phyloP scores from a whole-genome alignment of 768 basidiomycete species.

The Macrolepiota dolichaula region DNA sequence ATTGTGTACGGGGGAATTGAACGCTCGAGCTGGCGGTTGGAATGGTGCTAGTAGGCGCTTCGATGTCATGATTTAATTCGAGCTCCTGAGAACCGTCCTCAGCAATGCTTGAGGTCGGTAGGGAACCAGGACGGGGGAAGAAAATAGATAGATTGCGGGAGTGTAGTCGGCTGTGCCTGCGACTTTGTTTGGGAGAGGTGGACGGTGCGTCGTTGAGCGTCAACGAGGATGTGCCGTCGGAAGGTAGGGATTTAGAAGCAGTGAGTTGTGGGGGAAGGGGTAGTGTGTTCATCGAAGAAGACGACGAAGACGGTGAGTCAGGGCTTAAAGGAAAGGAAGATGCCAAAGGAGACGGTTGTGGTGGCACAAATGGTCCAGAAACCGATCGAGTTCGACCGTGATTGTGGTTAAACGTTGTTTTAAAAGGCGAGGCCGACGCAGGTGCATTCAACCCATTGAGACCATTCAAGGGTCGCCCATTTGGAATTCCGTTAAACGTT shows the following conservation, averaged over 20 bases:
- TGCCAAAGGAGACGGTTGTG: constrained; percentile 49
- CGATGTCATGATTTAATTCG: constrained; percentile 38
- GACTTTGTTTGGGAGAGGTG: constrained; percentile 23
- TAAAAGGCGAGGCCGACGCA: constrained; percentile 26
- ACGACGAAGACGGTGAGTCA: constrained; percentile 20
- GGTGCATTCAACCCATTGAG: constrained; percentile 11
- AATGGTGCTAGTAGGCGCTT: constrained; percentile 44
- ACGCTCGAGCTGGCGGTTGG: constrained; percentile 41
- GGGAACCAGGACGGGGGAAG: constrained; percentile 78
- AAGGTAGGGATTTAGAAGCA: constrained; percentile 21
- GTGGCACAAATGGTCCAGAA: constrained; percentile 47
- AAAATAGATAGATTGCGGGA: constrained; percentile 90
- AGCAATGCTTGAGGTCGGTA: constrained; percentile 56
- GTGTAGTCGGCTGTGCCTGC: constrained; percentile 73
- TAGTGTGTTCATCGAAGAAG: constrained; percentile 14
- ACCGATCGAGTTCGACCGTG: constrained; percentile 47
- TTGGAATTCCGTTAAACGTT: constrained; percentile 19
- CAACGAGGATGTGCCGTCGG: constrained; percentile 9
- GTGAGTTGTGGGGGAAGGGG: constrained; percentile 17
- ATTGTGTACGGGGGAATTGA: constrained; percentile 34
- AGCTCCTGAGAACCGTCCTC: constrained; percentile 64
- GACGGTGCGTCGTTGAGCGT: constrained; percentile 16
- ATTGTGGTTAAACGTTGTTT: constrained; percentile 28
- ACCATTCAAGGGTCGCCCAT: constrained; percentile 18
- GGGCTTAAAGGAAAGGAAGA: constrained; percentile 20